phyloP scores from a whole-genome alignment of 495 filamentous ascomycete species.

The Achaetomiella virescens region DNA sequence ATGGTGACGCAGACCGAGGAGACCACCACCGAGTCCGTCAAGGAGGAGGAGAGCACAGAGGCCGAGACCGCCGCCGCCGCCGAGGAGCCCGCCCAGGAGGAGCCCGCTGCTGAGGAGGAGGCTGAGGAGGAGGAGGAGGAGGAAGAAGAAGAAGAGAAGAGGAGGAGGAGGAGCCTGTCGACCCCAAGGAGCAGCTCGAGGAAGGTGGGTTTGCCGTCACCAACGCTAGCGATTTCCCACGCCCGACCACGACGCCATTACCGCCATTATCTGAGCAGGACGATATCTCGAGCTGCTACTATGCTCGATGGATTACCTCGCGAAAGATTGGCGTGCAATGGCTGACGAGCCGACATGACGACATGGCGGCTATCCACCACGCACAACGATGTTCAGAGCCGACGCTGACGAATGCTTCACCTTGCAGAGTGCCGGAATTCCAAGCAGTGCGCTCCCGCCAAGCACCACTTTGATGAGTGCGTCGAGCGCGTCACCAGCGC shows the following conservation, averaged over 20 bases:
- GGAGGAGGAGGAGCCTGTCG: conserved; percentile 82
- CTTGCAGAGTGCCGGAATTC: conserved; percentile 77
- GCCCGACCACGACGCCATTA: neutral
- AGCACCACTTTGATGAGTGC: conserved; percentile 98
- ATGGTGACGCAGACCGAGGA: conserved; percentile 19
- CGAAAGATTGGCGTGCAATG: neutral
- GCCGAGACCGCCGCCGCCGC: conserved; percentile 47
- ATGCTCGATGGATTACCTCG: neutral
- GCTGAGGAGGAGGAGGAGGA: conserved; percentile 45
- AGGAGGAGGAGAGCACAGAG: conserved; percentile 47
- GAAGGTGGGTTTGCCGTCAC: conserved; percentile 62
- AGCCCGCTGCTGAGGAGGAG: conserved; percentile 41
- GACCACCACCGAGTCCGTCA: conserved; percentile 32
- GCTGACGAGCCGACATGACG: neutral
- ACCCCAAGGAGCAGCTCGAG: conserved; percentile 81
- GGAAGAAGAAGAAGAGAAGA: conserved; percentile 64
- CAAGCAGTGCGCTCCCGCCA: conserved; percentile 73
- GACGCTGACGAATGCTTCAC: conserved; percentile 24
- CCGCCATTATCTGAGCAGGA: neutral
- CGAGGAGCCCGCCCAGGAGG: conserved; percentile 33
- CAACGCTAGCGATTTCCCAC: neutral
- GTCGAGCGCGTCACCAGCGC: conserved; percentile 82
- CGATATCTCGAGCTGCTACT: neutral
- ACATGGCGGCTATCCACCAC: neutral
- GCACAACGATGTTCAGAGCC: neutral